Conservation (phyloP, 2,329 filamentous ascomycete species). For the Sarocladium oryzae region DNA sequence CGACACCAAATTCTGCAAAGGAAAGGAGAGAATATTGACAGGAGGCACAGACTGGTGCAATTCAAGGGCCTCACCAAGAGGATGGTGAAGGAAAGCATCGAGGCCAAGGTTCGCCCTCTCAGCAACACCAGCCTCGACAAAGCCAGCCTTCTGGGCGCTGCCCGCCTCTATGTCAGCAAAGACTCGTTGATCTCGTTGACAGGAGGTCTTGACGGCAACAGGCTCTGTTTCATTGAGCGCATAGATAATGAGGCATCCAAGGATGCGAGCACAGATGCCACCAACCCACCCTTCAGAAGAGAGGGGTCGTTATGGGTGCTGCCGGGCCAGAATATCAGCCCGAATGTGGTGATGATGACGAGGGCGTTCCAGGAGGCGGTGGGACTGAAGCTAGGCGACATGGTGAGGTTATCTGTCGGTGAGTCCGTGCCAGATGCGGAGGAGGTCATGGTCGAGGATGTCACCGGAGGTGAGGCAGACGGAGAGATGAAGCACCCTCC, state of each 20-base stretch:
- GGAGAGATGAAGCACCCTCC: conserved; percentile 17
- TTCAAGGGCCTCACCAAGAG: background rate
- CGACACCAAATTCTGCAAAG: too few species aligned
- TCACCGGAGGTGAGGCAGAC: conserved; percentile 34
- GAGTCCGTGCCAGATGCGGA: conserved; percentile 50
- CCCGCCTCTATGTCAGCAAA: conserved; percentile 41
- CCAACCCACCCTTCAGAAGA: conserved; percentile 19
- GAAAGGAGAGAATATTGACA: too few species aligned
- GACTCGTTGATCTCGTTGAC: conserved; percentile 39
- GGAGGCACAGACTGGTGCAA: background rate
- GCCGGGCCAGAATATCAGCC: conserved; percentile 53
- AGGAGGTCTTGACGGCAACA: conserved; percentile 35
- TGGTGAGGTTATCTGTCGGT: conserved; percentile 52
- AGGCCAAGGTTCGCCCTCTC: conserved; percentile 35
- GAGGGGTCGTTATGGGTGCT: conserved; percentile 46
- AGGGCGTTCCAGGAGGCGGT: conserved; percentile 67
- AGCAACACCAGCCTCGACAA: conserved; percentile 36
- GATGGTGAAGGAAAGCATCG: conserved; percentile 29
- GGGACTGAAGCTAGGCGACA: conserved; percentile 65
- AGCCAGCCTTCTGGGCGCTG: conserved; percentile 34
- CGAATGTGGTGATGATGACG: conserved; percentile 64
- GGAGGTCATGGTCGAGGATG: conserved; percentile 54
- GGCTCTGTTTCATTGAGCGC: conserved; percentile 34
- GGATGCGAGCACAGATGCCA: conserved; percentile 11
- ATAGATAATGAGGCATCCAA: conserved; percentile 15